Base-by-base conservation (phyloP, 2,329 filamentous ascomycete genomes). In the Fusarium camptoceras region DNA sequence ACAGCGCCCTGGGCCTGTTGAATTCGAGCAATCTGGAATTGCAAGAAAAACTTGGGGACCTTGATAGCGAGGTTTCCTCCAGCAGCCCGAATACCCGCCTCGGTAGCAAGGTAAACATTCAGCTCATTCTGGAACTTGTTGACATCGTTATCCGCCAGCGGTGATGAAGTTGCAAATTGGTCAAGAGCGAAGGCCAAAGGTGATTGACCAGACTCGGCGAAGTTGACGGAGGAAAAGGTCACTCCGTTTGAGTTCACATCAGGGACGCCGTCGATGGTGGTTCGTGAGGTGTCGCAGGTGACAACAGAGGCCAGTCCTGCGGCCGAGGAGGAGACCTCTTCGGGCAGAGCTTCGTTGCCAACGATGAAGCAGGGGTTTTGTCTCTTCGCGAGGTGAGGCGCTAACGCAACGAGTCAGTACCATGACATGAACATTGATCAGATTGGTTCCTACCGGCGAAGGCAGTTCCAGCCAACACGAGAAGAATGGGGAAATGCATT, bases 11-110 rank as follows among this genome's bases (percentile, higher is more conserved):
- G 86, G 0, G 88, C 88, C 0, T 86, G 87, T 77, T 87, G 81
- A 69, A 89, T 89, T 24, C 87, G 81, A 42, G 84, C 83, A 34
- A 89, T 82, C 78, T 90, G 88, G 76, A 88, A 86, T 63, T 84
- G 79, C 43, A 89, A 76, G 76, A 89, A 89, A 83, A 90, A 90
- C 78, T 89, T 89, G 66, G 88, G 88, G 8, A 86, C 85, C 78
- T 89, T 89, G 78, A 89, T 85, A 3, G 81, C 84, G 20, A 89
- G 78, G 58, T 74, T 82, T 4, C 87, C 87, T 12, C 82, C 84
- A 9, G 83, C 83, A 24, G 84, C 86, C 22, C 87, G 81, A 50
- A 90, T 80, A 2, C 86, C 88, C 2, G 85, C 87, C 77, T 89
- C 88, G 7, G 88, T 89, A 1, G 88, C 87, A 6, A 86, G 78